phyloP scores from a whole-genome alignment of 257 asterid genomes.

The Solanum acaule region DNA sequence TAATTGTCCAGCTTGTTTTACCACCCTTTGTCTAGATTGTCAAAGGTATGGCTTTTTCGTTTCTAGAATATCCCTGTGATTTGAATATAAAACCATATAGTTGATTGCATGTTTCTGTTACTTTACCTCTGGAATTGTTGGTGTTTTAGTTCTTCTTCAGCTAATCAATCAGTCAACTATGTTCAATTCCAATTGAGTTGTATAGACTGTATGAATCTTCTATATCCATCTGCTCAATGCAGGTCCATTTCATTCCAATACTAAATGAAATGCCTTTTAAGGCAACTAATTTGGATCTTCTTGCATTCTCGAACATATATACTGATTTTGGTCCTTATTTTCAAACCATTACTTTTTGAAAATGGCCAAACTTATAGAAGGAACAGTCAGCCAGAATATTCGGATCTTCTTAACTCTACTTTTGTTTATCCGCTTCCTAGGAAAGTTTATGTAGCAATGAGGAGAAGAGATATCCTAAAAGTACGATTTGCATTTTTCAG shows the following conservation, averaged over 20 bases:
- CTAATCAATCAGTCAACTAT: not conserved
- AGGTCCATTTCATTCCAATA: not conserved
- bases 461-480: not conserved
- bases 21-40: constrained; percentile 79
- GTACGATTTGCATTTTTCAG: not conserved
- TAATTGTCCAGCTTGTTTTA: constrained; percentile 95
- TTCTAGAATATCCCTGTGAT: not conserved
- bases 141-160: not conserved
- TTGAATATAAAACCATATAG: not conserved
- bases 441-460: not conserved
- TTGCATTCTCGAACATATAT: not conserved
- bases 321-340: not conserved
- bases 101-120: not conserved
- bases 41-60: constrained; percentile 44
- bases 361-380: not conserved
- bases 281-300: not conserved
- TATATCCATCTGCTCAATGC: not conserved
- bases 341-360: not conserved
- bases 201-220: not conserved
- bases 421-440: not conserved
- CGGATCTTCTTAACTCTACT: not conserved
- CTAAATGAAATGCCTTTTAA: not conserved
- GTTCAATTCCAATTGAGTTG: not conserved
- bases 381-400: not conserved
- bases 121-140: not conserved